Base-by-base conservation (phyloP, 2,329 filamentous ascomycete genomes). In the Neopestalotiopsis rosae region DNA sequence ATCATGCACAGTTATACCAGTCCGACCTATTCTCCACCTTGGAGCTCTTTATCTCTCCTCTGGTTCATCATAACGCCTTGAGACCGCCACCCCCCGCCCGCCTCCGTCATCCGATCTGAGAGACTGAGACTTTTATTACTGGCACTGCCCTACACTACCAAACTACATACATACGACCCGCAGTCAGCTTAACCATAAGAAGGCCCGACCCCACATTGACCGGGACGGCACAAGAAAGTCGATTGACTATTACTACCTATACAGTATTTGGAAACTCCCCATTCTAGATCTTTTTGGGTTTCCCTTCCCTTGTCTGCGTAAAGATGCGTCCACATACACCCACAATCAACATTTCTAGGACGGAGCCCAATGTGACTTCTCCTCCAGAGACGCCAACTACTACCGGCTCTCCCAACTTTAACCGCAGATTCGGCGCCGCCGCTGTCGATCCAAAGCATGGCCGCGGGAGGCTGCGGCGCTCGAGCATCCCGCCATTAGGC, bases 1-100 rank as follows among this genome's bases (percentile, higher is more conserved):
- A 85, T 83, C 81, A 85, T 84, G 83, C 83, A 79, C 78, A 80
- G 78, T 79, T 81, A 81, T 78, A 80, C 76, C 76, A 79, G 75
- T 71, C 76, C 78, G 74, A 76, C 75, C 70, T 75, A 79, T 72
- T 77, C 74, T 81, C 82, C 81, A 78, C 77, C 77, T 76, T 81
- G 82, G 83, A 84, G 82, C 77, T 80, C 81, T 76, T 75, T 82
- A 77, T 80, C 81, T 76, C 75, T 82, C 77, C 78, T 80, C 76
- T 80, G 80, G 81, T 78, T 81, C 72, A 78, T 82, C 72, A 78
- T 82, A 75, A 81, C 78, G 70, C 82, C 81, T 74, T 84, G 78
- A 83, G 72, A 71, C 28, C 71, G 69, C 72, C 70, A 67, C 61
- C 68, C 68, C 65, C 61, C 63, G 52, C 63, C 59, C 64, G 49